These are phyloP conservation scores for Auriscalpium vulgare DNA, from an alignment of 768 basidiomycete genomes.

Conservation along the genomic window DNA sequence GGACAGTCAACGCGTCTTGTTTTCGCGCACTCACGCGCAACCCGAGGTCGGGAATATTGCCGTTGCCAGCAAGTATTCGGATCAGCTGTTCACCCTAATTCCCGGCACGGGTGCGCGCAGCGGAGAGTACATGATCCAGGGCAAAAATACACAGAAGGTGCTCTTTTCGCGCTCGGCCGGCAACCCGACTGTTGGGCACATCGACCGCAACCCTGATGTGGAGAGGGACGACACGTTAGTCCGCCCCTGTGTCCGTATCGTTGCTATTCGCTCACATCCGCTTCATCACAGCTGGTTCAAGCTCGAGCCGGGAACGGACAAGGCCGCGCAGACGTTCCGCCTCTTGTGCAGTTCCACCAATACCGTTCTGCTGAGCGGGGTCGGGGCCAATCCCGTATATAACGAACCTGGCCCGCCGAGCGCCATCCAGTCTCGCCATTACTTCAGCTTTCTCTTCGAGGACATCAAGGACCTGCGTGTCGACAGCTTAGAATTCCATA, in stretches of 20 bases:
- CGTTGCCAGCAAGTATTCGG: background rate
- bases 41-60: background rate
- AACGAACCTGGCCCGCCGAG: background rate
- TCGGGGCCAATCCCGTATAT: background rate
- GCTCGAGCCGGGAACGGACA: background rate
- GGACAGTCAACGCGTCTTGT: slow-evolving; percentile 1
- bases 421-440: background rate
- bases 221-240: background rate
- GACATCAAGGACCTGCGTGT: background rate
- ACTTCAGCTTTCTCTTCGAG: slow-evolving; percentile 1
- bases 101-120: slow-evolving; percentile 1
- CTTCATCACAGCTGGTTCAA: slow-evolving; percentile 1
- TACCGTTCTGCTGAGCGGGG: background rate
- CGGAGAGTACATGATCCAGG: slow-evolving; percentile 1
- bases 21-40: slow-evolving; percentile 1
- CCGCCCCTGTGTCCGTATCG: background rate
- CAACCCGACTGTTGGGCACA: background rate
- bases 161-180: background rate
- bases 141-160: background rate
- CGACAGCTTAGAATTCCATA: background rate
- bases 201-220: background rate
- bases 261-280: background rate
- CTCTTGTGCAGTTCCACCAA: background rate
- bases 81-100: slow-evolving; percentile 1
- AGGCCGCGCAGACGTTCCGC: background rate